Evolutionary conservation across 1,139 yeast genomes (phyloP).

Genomic region (Geotrichum macrosporum): DNA sequence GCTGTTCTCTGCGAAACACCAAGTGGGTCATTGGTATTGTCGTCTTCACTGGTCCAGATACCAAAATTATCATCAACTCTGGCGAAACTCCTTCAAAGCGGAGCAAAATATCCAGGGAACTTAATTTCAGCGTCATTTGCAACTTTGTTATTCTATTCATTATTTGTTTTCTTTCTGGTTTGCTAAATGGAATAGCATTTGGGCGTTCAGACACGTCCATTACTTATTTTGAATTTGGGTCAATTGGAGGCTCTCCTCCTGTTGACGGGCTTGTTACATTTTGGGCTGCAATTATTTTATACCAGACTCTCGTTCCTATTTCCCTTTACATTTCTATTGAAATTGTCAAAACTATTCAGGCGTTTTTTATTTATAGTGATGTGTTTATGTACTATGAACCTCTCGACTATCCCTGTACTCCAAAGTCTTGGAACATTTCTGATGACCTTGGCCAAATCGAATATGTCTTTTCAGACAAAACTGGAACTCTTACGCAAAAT

Average conservation of each 20-base stretch:
- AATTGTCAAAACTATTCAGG: conserved; percentile 87
- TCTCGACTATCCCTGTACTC: conserved; percentile 89
- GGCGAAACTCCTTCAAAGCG: conserved; percentile 90
- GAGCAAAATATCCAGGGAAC: conserved; percentile 75
- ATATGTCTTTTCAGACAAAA: too few species aligned
- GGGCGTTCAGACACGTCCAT: conserved; percentile 52
- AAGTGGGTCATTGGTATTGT: conserved; percentile 66
- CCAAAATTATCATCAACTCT: conserved; percentile 89
- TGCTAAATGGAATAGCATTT: conserved; percentile 77
- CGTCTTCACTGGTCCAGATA: conserved; percentile 83
- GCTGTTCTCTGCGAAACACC: conserved; percentile 56
- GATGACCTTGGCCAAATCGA: conserved; percentile 97
- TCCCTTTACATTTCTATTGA: conserved; percentile 89
- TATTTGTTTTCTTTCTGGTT: conserved; percentile 76
- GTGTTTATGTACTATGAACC: conserved; percentile 76
- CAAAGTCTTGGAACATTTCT: conserved; percentile 96
- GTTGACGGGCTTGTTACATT: conserved; percentile 79
- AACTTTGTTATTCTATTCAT: conserved; percentile 72
- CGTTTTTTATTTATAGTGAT: conserved; percentile 84
- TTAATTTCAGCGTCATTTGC: conserved; percentile 74
- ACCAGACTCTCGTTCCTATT: conserved; percentile 87
- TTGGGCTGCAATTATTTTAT: conserved; percentile 81
- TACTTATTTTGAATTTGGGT: conserved; percentile 64
- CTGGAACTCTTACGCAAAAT: conserved; percentile 92
- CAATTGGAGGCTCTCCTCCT: conserved; percentile 60